These are phyloP conservation scores for Lactuca saligna DNA, from an alignment of 129 eudicot species.

Conservation along the genomic window DNA sequence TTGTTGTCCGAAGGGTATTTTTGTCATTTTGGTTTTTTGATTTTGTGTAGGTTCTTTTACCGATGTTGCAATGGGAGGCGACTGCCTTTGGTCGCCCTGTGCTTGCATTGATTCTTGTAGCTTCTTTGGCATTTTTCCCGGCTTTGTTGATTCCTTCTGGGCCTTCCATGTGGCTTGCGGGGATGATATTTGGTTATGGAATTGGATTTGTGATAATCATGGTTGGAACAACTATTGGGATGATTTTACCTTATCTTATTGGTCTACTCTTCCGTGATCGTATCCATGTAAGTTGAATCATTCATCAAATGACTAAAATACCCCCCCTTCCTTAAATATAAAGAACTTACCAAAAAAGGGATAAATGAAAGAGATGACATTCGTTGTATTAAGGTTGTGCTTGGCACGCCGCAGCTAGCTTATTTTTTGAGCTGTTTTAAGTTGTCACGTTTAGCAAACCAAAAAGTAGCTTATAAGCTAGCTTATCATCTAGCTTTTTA, in stretches of 20 bases:
- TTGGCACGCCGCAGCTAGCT: too few species aligned
- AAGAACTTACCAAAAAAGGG: too few species aligned
- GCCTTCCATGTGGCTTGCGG: conserved; percentile 97
- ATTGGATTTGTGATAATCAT: conserved; percentile 87
- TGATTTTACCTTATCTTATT: conserved; percentile 76
- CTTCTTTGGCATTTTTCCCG: conserved; percentile 85
- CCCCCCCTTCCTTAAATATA: background rate
- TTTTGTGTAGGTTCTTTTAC: conserved; percentile 71
- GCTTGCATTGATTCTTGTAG: conserved; percentile 79
- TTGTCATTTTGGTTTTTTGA: conserved; percentile 1
- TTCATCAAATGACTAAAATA: background rate
- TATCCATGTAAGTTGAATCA: conserved; percentile 63
- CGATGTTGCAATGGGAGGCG: conserved; percentile 88
- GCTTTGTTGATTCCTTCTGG: conserved; percentile 85
- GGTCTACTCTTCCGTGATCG: conserved; percentile 83
- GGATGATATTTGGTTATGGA: conserved; percentile 97
- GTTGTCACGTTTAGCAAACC: too few species aligned
- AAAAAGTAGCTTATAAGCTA: too few species aligned
- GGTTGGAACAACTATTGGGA: conserved; percentile 91
- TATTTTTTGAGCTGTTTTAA: too few species aligned
- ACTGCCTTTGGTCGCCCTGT: conserved; percentile 94
- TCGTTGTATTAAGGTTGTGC: too few species aligned
- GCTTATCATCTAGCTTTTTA: too few species aligned
- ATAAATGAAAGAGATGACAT: too few species aligned
- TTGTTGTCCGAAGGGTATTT: too few species aligned